Percentiles rank a stretch among this genome's conserved stretches.
Conservation (phyloP, 2,329 filamentous ascomycete genomes). For the Teratosphaeria viscida region DNA sequence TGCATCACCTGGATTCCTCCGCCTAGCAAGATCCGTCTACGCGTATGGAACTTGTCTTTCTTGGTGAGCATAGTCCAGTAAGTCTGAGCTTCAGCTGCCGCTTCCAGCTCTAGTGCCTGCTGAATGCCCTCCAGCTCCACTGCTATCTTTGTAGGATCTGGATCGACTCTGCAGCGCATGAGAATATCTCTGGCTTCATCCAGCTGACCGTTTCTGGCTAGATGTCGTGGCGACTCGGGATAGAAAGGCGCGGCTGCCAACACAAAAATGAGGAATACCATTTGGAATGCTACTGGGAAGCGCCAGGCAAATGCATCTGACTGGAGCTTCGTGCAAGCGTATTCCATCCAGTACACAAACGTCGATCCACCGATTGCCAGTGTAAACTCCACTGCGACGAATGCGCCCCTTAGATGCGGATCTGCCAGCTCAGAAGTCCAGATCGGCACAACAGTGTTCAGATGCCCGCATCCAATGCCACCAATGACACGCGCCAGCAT, state of each 20-base stretch:
- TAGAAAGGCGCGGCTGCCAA: conserved; percentile 41
- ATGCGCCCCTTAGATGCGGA: conserved; percentile 1
- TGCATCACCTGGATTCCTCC: conserved; percentile 1
- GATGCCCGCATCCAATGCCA: not conserved
- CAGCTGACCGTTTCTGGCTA: conserved; percentile 53
- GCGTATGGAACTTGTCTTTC: not conserved
- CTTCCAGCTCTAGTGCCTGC: not conserved
- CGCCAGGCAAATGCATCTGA: conserved; percentile 37
- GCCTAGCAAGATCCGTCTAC: not conserved
- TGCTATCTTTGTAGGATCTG: not conserved
- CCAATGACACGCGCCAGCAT: conserved; percentile 1
- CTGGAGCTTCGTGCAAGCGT: conserved; percentile 1
- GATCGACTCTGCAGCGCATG: not conserved
- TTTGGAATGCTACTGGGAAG: conserved; percentile 60
- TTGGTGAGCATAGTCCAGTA: conserved; percentile 1
- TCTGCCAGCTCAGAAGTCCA: conserved; percentile 1
- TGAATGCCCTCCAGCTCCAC: conserved; percentile 1
- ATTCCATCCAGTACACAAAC: conserved; percentile 2
- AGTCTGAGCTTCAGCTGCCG: not conserved
- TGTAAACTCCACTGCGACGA: conserved; percentile 1
- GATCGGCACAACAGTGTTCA: conserved; percentile 2
- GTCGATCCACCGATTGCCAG: not conserved
- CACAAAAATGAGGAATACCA: conserved; percentile 49
- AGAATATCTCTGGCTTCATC: conserved; percentile 58
- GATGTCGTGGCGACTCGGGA: conserved; percentile 57